Evolutionary conservation across 805 yeast species (phyloP).

Genomic region (Yamadazyma sp.): DNA sequence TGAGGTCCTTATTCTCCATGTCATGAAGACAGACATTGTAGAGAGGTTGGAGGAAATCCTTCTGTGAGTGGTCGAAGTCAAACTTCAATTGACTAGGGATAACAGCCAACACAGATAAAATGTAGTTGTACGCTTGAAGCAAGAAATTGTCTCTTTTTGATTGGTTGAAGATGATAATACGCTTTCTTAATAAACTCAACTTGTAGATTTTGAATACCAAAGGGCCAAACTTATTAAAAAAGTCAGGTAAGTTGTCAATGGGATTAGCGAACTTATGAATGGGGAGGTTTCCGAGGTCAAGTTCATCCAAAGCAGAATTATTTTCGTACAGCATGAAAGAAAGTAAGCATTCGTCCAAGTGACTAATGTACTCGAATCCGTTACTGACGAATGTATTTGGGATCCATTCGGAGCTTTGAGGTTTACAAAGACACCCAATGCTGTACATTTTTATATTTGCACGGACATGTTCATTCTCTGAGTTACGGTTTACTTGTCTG

Average conservation of each 20-base stretch:
- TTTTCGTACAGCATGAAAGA: constrained; percentile 22
- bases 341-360: constrained; percentile 25
- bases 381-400: constrained; percentile 34
- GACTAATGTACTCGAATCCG: constrained; percentile 40
- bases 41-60: constrained; percentile 45
- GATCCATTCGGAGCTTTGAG: constrained; percentile 28
- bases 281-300: constrained; percentile 14
- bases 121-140: constrained; percentile 51
- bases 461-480: constrained; percentile 17
- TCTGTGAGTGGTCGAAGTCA: constrained; percentile 15
- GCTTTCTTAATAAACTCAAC: constrained; percentile 55
- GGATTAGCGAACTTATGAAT: constrained; percentile 12
- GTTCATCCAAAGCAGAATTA: constrained; percentile 17
- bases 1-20: constrained; percentile 19
- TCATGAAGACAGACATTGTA: constrained; percentile 67
- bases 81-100: constrained; percentile 56
- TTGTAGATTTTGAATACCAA: constrained; percentile 64
- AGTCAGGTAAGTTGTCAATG: constrained; percentile 34
- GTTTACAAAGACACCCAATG: constrained; percentile 37
- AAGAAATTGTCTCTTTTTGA: constrained; percentile 22
- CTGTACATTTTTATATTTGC: constrained; percentile 38
- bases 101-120: constrained; percentile 58
- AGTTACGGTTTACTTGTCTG: constrained; percentile 14
- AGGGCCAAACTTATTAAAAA: constrained; percentile 60
- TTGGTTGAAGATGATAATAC: constrained; percentile 48